Evolutionary conservation across 345 rosid species (phyloP), one percentile per base, ranked within the genome.

Genomic region (Heritiera fomes): DNA sequence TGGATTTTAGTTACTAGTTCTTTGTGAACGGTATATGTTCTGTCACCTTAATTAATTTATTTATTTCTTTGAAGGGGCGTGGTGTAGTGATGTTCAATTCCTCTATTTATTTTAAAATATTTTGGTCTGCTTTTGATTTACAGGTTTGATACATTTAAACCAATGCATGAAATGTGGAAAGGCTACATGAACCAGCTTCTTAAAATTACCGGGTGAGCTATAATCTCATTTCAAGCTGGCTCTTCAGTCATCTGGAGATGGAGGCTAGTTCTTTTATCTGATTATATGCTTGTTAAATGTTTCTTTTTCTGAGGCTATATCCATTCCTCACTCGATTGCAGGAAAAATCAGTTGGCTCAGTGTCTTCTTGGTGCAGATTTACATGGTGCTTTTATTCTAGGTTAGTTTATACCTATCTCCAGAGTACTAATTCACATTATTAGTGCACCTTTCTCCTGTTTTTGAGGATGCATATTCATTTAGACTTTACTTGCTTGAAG

Each of bases 131-230:
- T 80, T 85, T 86, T 73, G 53, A 76, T 23, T 63, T 82, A 41
- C 85, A 90, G 92, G 80, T 92, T 86, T 85, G 91, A 89, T 75
- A 75, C 77, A 75, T 87, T 76, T 80, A 88, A 78, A 86, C 90
- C 91, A 73, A 85, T 91, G 95, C 97, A 92, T 88, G 87, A 87
- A 76, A 87, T 89, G 86, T 92, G 97, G 95, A 89, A 89, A 80
- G 80, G 77, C 77, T 90, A 89, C 85, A 82, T 89, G 82, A 63
- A 28, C 73, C 83, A 87, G 76, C 91, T 91, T 80, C 84, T 88
- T 41, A 92, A 87, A 82, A 80, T 67, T 76, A 81, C 85, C 2
- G 91, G 92, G 94, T 92, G 80, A 74, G 87, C 80, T 65, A 11
- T 38, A 11, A 18, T 55, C 76, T 53, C 1, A 1, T 2, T 34